Conservation (phyloP, 2,329 filamentous ascomycete species). For the Aureobasidium sp. region DNA sequence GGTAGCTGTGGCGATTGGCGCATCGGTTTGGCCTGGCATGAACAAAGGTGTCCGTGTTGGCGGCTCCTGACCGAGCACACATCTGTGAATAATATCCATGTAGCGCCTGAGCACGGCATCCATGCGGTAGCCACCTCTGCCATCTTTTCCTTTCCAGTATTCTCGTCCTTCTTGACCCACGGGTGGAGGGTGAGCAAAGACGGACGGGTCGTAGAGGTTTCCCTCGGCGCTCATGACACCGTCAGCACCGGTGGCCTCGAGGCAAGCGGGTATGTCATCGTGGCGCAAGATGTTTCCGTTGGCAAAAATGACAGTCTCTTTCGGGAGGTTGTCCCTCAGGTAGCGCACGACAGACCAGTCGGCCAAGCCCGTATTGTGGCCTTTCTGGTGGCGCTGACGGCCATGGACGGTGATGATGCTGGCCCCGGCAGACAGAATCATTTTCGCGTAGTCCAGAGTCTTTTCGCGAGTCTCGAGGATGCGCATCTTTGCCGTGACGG, state of each 20-base stretch:
- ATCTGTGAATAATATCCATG: conserved; percentile 76
- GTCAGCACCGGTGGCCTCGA: conserved; percentile 79
- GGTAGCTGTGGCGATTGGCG: conserved; percentile 26
- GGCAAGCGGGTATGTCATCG: conserved; percentile 66
- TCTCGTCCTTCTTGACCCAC: conserved; percentile 61
- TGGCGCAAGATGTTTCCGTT: conserved; percentile 88
- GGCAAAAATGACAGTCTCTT: conserved; percentile 87
- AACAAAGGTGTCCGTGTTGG: conserved; percentile 67
- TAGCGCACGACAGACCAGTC: conserved; percentile 84
- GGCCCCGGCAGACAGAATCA: conserved; percentile 77
- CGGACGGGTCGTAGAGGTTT: conserved; percentile 81
- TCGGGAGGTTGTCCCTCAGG: conserved; percentile 71
- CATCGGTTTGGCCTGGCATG: conserved; percentile 45
- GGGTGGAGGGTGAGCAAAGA: conserved; percentile 65
- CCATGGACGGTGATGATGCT: conserved; percentile 93
- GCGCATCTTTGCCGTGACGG: conserved; percentile 90
- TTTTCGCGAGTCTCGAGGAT: conserved; percentile 79
- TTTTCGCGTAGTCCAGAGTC: conserved; percentile 81
- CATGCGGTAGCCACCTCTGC: conserved; percentile 76
- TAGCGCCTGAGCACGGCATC: conserved; percentile 85
- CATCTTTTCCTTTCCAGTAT: conserved; percentile 76
- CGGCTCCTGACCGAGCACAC: conserved; percentile 59
- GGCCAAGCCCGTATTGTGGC: conserved; percentile 85
- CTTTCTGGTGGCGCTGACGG: conserved; percentile 82
- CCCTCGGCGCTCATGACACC: conserved; percentile 95